A percentile compares a stretch with the other conserved stretches of the same genome.
phyloP scores from a whole-genome alignment of 1,284 basidiomycete genomes.

The Ganoderma resinaceum region DNA sequence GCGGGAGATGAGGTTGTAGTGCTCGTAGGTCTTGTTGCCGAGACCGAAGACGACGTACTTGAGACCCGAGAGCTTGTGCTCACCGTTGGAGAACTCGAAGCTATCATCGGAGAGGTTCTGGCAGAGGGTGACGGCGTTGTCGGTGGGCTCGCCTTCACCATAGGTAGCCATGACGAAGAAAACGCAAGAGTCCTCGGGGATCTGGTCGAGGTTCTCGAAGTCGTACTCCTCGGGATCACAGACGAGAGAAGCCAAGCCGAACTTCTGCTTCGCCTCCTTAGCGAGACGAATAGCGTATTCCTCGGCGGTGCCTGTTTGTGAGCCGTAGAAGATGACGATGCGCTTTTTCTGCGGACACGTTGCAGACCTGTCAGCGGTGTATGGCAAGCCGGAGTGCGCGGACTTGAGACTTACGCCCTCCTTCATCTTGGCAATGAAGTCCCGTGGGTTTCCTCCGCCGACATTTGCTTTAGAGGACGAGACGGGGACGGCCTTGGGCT shows the following conservation, averaged over 20 bases:
- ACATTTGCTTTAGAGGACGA: conserved; percentile 54
- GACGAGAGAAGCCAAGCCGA: conserved; percentile 91
- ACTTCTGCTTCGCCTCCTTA: conserved; percentile 94
- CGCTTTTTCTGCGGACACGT: conserved; percentile 81
- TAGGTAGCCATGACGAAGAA: conserved; percentile 99
- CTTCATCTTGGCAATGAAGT: conserved; percentile 93
- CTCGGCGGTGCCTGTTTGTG: conserved; percentile 96
- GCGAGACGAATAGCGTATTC: conserved; percentile 94
- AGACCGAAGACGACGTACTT: conserved; percentile 97
- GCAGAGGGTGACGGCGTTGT: conserved; percentile 96
- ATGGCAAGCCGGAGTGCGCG: conserved; percentile 5
- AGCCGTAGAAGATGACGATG: conserved; percentile 94
- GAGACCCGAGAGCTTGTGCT: conserved; percentile 81
- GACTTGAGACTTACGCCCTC: conserved; percentile 68
- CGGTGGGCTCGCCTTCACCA: conserved; percentile 98
- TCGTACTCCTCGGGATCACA: conserved; percentile 98
- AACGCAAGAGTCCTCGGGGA: conserved; percentile 87
- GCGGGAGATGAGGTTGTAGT: conserved; percentile 91
- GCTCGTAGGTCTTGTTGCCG: conserved; percentile 95
- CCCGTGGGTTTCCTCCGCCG: conserved; percentile 83
- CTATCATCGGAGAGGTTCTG: conserved; percentile 89
- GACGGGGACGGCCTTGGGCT: conserved; percentile 60
- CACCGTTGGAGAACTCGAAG: conserved; percentile 87
- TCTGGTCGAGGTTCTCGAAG: conserved; percentile 92
- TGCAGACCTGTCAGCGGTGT: conserved; percentile 17